Evolutionary conservation across 1,139 yeast genomes (phyloP).

Genomic region (Sugiyamaella sp.): DNA sequence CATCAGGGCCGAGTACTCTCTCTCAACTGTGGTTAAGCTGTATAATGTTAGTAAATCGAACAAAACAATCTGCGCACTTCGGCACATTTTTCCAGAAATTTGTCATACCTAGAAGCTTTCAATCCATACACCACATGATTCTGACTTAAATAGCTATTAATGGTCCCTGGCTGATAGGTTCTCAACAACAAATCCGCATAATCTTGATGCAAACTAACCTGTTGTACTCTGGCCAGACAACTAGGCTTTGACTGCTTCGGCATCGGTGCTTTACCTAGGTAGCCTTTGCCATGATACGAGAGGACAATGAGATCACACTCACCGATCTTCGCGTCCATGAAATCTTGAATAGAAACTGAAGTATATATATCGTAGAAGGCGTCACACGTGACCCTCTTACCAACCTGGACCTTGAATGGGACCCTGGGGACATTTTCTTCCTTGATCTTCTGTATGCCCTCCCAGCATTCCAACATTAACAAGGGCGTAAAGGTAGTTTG

Average conservation of each 20-base stretch:
- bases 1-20: conserved; percentile 83
- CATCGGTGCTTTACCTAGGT: conserved; percentile 35
- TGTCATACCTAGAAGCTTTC: conserved; percentile 63
- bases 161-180: conserved; percentile 53
- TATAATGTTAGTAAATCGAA: conserved; percentile 11
- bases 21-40: conserved; percentile 81
- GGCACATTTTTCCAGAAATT: not conserved
- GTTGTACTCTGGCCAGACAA: conserved; percentile 78
- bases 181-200: conserved; percentile 74
- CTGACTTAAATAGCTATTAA: conserved; percentile 63
- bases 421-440: conserved; percentile 55
- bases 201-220: conserved; percentile 58
- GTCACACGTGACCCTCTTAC: conserved; percentile 81
- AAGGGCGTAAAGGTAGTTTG: conserved; percentile 73
- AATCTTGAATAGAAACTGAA: conserved; percentile 59
- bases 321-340: conserved; percentile 57
- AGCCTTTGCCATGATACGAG: conserved; percentile 47
- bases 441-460: conserved; percentile 75
- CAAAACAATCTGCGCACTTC: not conserved
- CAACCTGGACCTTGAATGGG: conserved; percentile 72
- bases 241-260: conserved; percentile 39
- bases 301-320: conserved; percentile 82
- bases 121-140: conserved; percentile 65
- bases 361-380: conserved; percentile 87
- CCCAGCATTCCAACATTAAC: conserved; percentile 91